These are phyloP conservation scores for Boletus rufocinnamomeus DNA, from an alignment of 768 basidiomycete species.

Conservation along the genomic window DNA sequence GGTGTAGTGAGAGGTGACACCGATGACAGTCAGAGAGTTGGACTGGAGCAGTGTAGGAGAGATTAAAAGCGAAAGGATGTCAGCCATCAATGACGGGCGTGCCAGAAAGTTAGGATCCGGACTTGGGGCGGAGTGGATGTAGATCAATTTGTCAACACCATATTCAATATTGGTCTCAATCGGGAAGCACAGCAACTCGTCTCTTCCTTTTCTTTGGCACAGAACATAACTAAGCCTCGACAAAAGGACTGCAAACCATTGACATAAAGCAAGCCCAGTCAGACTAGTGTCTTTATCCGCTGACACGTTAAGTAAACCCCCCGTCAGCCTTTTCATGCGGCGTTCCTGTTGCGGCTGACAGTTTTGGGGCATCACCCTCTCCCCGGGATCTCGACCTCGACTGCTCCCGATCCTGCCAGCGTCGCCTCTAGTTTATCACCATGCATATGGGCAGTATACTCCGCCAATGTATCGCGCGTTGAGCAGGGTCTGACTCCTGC, in stretches of 20 bases:
- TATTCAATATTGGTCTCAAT: constrained; percentile 2
- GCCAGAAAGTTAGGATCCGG: constrained; percentile 19
- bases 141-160: constrained; percentile 13
- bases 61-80: constrained; percentile 10
- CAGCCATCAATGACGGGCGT: constrained; percentile 17
- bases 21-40: not conserved
- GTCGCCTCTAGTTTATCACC: constrained; percentile 13
- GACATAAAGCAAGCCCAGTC: constrained; percentile 30
- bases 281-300: constrained; percentile 12
- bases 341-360: constrained; percentile 31
- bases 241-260: constrained; percentile 12
- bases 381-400: constrained; percentile 1
- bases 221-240: constrained; percentile 9
- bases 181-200: constrained; percentile 10
- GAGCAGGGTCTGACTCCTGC: constrained; percentile 20
- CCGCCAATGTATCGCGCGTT: constrained; percentile 11
- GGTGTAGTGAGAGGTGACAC: constrained; percentile 10
- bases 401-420: not conserved
- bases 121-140: constrained; percentile 12
- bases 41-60: not conserved
- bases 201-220: not conserved
- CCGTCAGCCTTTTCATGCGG: constrained; percentile 17
- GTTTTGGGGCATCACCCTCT: constrained; percentile 34
- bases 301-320: constrained; percentile 13
- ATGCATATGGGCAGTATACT: constrained; percentile 2